These are phyloP conservation scores for Priceomyces carsonii DNA, from an alignment of 805 yeast species.

Conservation along the genomic window DNA sequence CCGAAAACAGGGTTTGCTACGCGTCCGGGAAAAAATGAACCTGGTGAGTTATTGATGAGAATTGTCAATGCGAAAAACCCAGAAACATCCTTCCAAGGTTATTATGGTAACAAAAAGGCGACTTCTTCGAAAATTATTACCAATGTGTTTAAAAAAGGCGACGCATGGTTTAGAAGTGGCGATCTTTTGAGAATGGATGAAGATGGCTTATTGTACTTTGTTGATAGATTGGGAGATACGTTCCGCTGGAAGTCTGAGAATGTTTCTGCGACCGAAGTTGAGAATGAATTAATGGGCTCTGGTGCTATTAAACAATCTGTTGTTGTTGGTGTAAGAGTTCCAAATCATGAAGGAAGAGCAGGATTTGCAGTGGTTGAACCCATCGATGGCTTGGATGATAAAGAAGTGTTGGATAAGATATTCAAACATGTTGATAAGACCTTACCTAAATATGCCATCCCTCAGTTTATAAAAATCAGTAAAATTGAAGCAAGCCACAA, in stretches of 20 bases:
- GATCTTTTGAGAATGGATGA: conserved; percentile 73
- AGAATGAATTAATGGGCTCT: conserved; percentile 61
- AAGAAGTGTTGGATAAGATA: conserved; percentile 28
- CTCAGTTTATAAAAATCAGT: conserved; percentile 75
- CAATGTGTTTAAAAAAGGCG: conserved; percentile 80
- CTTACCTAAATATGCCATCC: conserved; percentile 84
- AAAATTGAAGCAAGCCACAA: conserved; percentile 70
- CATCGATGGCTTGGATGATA: conserved; percentile 28
- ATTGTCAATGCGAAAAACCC: conserved; percentile 63
- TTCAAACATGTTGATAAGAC: conserved; percentile 31
- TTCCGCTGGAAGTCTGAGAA: conserved; percentile 97
- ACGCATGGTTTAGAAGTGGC: conserved; percentile 89
- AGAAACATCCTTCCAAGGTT: conserved; percentile 86
- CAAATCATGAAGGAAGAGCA: conserved; percentile 91
- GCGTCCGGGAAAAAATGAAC: conserved; percentile 57
- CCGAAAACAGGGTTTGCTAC: conserved; percentile 62
- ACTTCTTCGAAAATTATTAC: conserved; percentile 72
- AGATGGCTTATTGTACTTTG: conserved; percentile 73
- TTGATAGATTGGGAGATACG: conserved; percentile 93
- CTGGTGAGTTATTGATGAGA: conserved; percentile 86
- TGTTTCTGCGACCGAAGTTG: conserved; percentile 92
- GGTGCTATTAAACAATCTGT: conserved; percentile 61
- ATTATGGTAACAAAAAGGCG: conserved; percentile 76
- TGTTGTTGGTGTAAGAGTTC: conserved; percentile 85
- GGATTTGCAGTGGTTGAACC: conserved; percentile 82